Evolutionary conservation across 2,329 filamentous ascomycete species (phyloP).

Genomic region (Stagonosporopsis vannaccii): DNA sequence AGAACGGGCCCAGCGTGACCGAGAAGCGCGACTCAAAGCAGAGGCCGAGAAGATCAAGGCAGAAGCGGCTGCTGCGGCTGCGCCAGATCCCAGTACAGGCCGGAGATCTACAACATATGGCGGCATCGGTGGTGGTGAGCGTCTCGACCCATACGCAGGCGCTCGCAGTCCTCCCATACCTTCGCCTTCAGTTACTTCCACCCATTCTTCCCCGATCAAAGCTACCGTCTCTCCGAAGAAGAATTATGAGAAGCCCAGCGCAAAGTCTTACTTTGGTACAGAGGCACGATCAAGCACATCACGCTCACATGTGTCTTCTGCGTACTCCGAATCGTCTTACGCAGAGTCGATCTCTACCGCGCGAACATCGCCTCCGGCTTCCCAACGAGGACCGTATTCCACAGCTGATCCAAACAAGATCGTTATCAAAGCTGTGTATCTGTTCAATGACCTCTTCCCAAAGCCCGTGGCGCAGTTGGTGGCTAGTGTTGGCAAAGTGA

Average conservation of each 20-base stretch:
- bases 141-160: slow-evolving; percentile 71
- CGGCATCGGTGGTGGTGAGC: slow-evolving; percentile 67
- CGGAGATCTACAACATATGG: slow-evolving; percentile 50
- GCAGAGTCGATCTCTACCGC: slow-evolving; percentile 84
- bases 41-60: slow-evolving; percentile 45
- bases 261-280: slow-evolving; percentile 66
- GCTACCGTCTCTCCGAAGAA: slow-evolving; percentile 50
- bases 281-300: slow-evolving; percentile 38
- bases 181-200: slow-evolving; percentile 48
- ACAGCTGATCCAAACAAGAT: slow-evolving; percentile 96
- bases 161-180: slow-evolving; percentile 64
- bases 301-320: slow-evolving; percentile 51
- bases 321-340: slow-evolving; percentile 86
- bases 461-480: slow-evolving; percentile 92
- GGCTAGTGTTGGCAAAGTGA: slow-evolving; percentile 82
- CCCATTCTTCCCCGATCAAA: slow-evolving; percentile 50
- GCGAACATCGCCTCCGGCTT: slow-evolving; percentile 82
- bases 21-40: slow-evolving; percentile 47
- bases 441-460: slow-evolving; percentile 88
- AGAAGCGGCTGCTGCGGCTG: slow-evolving; percentile 24
- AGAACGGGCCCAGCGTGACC: slow-evolving; percentile 49
- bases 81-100: slow-evolving; percentile 28
- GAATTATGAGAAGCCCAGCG: slow-evolving; percentile 57
- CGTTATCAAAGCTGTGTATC: slow-evolving; percentile 89
- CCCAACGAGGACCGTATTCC: slow-evolving; percentile 77